These are phyloP conservation scores for Umbelopsis ramanniana DNA, from an alignment of 192 early-diverging fungal species.

Conservation along the genomic window DNA sequence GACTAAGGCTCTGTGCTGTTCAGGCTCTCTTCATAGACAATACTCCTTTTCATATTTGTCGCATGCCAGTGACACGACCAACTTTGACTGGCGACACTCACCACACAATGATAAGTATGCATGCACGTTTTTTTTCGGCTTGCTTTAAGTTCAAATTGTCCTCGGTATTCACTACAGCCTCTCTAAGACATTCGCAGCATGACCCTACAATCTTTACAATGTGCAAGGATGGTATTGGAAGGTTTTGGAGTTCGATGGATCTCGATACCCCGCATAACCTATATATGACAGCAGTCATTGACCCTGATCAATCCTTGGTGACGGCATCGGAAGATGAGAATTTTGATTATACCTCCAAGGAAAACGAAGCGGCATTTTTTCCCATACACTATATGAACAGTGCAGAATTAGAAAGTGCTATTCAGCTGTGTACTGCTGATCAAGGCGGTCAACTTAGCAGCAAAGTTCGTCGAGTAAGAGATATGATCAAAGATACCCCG, in stretches of 20 bases:
- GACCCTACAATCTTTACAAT: constrained; percentile 65
- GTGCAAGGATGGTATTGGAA: constrained; percentile 67
- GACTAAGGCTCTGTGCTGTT: background rate
- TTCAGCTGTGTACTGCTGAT: background rate
- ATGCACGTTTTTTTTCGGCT: no score
- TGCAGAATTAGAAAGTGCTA: constrained; percentile 53
- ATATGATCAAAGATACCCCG: constrained; percentile 70
- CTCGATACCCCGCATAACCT: constrained; percentile 56
- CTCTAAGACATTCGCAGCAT: background rate
- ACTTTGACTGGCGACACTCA: constrained; percentile 69
- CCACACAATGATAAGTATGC: constrained; percentile 38
- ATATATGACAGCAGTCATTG: constrained; percentile 70
- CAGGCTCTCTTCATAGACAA: background rate
- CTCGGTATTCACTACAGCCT: constrained; percentile 10
- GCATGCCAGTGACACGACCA: constrained; percentile 62
- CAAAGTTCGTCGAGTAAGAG: constrained; percentile 45
- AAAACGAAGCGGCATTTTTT: constrained; percentile 39
- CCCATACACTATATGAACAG: constrained; percentile 65
- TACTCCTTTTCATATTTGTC: constrained; percentile 67
- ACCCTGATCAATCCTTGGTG: constrained; percentile 65
- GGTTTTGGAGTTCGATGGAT: constrained; percentile 70
- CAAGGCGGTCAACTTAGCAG: background rate
- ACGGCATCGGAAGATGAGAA: constrained; percentile 20
- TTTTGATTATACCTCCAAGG: background rate
- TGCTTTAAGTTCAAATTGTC: no score